Evolutionary conservation across 345 rosid species (phyloP).

Genomic region (Lepidium sativum): DNA sequence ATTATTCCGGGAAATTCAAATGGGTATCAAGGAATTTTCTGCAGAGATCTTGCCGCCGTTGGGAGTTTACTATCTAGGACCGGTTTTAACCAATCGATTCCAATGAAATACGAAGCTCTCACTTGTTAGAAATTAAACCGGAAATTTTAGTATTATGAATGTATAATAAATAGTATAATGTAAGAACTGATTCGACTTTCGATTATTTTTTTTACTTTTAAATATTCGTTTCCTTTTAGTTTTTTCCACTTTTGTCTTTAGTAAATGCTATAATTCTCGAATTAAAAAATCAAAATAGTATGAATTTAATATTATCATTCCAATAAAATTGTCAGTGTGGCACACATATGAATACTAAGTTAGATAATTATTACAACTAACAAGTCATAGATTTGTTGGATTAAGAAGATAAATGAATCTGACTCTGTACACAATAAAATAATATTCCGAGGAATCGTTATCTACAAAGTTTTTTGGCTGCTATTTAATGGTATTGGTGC

Average conservation of each 20-base stretch:
- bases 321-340: neutral
- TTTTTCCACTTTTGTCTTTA: neutral
- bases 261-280: neutral
- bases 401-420: conserved; percentile 1
- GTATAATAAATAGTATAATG: neutral
- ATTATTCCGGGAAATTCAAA: conserved; percentile 20
- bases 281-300: neutral
- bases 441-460: conserved; percentile 11
- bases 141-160: neutral
- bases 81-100: conserved; percentile 70
- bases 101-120: conserved; percentile 75
- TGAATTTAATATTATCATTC: too few species aligned
- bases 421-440: neutral
- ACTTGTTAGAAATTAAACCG: conserved; percentile 49
- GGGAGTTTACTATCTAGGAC: conserved; percentile 66
- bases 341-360: neutral
- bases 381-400: neutral
- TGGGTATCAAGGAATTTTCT: conserved; percentile 77
- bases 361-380: neutral
- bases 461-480: conserved; percentile 24
- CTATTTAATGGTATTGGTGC: too few species aligned
- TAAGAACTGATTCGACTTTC: neutral
- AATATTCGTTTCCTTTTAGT: neutral
- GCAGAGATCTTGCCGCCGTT: conserved; percentile 80
- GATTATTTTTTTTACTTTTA: neutral